Evolutionary conservation across 306 rosid genomes (phyloP).

Genomic region (Oemleria cerasiformis): DNA sequence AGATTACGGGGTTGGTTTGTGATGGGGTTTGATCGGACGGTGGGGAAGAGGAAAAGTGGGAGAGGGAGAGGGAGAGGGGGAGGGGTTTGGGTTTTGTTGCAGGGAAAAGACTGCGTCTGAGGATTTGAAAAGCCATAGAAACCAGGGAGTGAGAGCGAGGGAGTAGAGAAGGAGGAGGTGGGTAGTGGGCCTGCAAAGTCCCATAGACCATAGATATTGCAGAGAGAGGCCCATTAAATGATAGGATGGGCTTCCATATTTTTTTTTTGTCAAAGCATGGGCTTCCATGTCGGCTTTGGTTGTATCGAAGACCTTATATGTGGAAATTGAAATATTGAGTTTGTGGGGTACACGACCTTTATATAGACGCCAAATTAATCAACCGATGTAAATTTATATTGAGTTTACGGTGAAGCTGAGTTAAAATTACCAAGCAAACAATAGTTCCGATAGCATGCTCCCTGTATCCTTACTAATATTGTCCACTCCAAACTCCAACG

Average conservation of each 20-base stretch:
- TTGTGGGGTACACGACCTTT: no score
- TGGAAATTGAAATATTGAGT: no score
- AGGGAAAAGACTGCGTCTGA: slow-evolving; percentile 23
- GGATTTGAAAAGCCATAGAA: slow-evolving; percentile 35
- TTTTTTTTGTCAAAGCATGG: no score
- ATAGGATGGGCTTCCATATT: not conserved
- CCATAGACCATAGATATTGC: not conserved
- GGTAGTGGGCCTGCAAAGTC: not conserved
- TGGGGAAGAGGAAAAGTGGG: slow-evolving; percentile 21
- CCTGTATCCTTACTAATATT: no score
- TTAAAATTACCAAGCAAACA: no score
- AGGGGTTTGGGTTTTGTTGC: slow-evolving; percentile 16
- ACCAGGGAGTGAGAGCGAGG: not conserved
- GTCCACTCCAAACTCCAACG: no score
- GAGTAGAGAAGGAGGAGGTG: not conserved
- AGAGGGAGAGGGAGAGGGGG: not conserved
- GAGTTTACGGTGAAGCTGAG: no score
- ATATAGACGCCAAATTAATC: no score
- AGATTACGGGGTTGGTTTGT: slow-evolving; percentile 13
- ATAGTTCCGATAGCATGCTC: no score
- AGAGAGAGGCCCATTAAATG: not conserved
- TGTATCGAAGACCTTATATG: no score
- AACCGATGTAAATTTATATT: no score
- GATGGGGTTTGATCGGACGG: slow-evolving; percentile 7
- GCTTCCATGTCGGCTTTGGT: no score